phyloP scores from a whole-genome alignment of 2,329 filamentous ascomycete species.

The Colletotrichum paranaense region DNA sequence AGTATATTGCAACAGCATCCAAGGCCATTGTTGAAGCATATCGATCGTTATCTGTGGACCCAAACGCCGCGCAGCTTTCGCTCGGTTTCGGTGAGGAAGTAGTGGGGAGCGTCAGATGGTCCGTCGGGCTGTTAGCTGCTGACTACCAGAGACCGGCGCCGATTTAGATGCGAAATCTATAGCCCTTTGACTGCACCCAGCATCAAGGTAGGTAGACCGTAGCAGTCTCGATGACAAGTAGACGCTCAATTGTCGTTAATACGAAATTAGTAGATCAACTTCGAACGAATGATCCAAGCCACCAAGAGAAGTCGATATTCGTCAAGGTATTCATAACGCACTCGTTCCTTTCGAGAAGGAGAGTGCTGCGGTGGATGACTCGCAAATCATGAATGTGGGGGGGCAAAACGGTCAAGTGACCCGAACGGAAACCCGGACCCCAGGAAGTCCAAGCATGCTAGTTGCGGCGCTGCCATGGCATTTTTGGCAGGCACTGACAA shows the following conservation, averaged over 20 bases:
- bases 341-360: neutral
- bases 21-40: too few relatives aligned
- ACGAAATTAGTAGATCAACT: neutral
- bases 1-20: neutral
- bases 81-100: neutral
- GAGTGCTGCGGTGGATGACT: neutral
- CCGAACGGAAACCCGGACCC: constrained; percentile 11
- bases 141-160: neutral
- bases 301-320: neutral
- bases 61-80: neutral
- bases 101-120: neutral
- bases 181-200: too few relatives aligned
- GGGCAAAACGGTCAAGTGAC: constrained; percentile 6
- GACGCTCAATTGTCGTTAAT: neutral
- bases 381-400: neutral
- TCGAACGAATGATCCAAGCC: neutral
- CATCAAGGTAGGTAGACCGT: neutral
- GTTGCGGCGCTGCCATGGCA: neutral
- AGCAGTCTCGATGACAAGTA: neutral
- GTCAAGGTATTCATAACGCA: neutral
- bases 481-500: neutral
- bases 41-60: neutral
- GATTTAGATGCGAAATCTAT: neutral
- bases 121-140: neutral
- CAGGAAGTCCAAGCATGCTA: neutral